These are phyloP conservation scores for Penicillium janthinellum DNA, from an alignment of 2,329 filamentous ascomycete genomes.

Conservation along the genomic window DNA sequence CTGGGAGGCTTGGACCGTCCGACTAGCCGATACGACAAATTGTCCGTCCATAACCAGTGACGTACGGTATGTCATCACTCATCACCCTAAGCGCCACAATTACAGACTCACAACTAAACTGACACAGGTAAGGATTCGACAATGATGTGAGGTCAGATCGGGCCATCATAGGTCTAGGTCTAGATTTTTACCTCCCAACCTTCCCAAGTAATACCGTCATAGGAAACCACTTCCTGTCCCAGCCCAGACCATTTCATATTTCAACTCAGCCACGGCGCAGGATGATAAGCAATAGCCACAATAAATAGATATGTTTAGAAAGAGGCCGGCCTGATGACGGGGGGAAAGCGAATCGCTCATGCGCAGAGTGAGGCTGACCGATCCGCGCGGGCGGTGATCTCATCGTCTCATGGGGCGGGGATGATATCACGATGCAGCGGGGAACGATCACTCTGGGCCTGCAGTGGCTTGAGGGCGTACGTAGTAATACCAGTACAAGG, in stretches of 20 bases:
- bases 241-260: not conserved
- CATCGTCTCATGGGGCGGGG: slow-evolving; percentile 8
- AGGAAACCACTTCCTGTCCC: not conserved
- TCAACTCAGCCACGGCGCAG: not conserved
- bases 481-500: not conserved
- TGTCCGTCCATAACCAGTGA: no score
- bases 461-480: not conserved
- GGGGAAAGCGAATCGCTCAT: slow-evolving; percentile 2
- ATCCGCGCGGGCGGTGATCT: slow-evolving; percentile 16
- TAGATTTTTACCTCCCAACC: no score
- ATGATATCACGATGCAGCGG: slow-evolving; percentile 22
- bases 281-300: not conserved
- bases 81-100: no score
- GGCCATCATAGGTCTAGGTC: no score
- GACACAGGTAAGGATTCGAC: no score
- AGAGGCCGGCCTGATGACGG: not conserved
- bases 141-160: not conserved
- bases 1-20: no score
- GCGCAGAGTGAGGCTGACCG: slow-evolving; percentile 13
- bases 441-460: not conserved
- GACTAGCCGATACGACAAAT: no score
- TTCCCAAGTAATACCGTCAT: not conserved
- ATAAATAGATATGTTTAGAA: not conserved
- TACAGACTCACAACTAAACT: not conserved
- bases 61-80: no score